Evolutionary conservation across 73 alveolate species (phyloP), one percentile per base, ranked within the genome.

Genomic region (Paramecium tetraurelia): DNA sequence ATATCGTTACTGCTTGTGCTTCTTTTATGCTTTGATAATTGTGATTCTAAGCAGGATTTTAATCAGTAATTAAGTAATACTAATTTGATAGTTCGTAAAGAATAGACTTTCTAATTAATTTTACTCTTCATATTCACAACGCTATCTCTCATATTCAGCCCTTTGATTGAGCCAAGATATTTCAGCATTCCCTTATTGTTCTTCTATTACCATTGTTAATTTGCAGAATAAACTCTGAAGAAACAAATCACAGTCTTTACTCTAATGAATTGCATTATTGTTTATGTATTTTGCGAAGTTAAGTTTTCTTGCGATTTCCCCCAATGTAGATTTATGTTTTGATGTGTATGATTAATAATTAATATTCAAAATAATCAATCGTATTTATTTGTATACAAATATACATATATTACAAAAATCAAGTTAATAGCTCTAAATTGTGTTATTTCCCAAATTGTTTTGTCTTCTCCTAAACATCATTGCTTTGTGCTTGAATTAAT

Each of bases 141-240:
- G 5, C 38, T 83, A 2, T 70, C 43, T 44, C 44, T 85, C 7
- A n/a, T 84, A 21, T 85, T 85, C n/a, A 58, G 86, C 20, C 86
- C 84, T 9, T 59, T 85, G 10, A 43, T 90, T 10, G 95, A 90
- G 31, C 50, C 71, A 0, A 75, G 95, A 90, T 90, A 90, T 31
- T 90, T 90, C 21, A 90, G 48, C 8, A 43, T 40, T 44, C 48
- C 63, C 5, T 46, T 80, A 22, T 44, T 80, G 36, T 80, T 41
- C 48, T 18, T 41, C n/a, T 80, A 80, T 46, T 44, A 40, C 1
- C 16, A 80, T 12, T 10, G 35, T 1, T 21, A 14, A 22, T 31
- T 31, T 48, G 20, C 18, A 48, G 70, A 80, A 80, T 27, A 63
- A 33, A 80, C 33, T 22, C 10, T 80, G 21, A 46, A 18, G 20